phyloP scores from a whole-genome alignment of 2,329 filamentous ascomycete species.

The Furcasterigmium sp. region DNA sequence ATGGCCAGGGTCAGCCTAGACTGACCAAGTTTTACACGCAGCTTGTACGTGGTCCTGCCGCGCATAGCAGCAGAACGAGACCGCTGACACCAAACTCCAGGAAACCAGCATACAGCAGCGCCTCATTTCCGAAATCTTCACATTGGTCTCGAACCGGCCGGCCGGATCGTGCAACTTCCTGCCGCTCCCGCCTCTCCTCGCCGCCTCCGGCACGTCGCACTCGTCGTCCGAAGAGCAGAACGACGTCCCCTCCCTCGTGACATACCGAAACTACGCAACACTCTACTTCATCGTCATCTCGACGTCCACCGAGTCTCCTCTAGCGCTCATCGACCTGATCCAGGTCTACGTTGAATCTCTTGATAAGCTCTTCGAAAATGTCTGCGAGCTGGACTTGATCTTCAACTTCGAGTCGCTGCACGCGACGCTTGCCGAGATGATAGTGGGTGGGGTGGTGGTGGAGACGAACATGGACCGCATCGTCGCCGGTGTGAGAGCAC shows the following conservation, averaged over 20 bases:
- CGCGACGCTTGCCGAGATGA: conserved; percentile 86
- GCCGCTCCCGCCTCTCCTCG: conserved; percentile 64
- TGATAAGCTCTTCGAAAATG: conserved; percentile 94
- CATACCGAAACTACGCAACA: conserved; percentile 96
- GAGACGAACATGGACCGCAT: conserved; percentile 89
- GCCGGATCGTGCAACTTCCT: conserved; percentile 96
- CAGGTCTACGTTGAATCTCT: conserved; percentile 97
- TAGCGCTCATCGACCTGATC: conserved; percentile 92
- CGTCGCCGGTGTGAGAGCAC: conserved; percentile 73
- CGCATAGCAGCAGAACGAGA: background rate
- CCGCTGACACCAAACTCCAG: too few relatives aligned
- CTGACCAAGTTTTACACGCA: conserved; percentile 99
- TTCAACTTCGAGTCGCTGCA: conserved; percentile 99
- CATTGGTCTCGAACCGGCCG: conserved; percentile 86
- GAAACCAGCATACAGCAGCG: conserved; percentile 97
- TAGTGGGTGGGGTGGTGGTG: conserved; percentile 89
- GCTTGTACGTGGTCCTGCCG: conserved; percentile 52
- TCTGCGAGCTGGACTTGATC: conserved; percentile 96
- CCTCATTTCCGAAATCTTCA: conserved; percentile 95
- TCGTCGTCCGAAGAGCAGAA: conserved; percentile 67
- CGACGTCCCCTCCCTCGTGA: conserved; percentile 90
- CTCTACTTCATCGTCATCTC: conserved; percentile 98
- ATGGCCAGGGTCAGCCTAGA: conserved; percentile 93
- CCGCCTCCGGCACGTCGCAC: conserved; percentile 56
- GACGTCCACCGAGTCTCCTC: conserved; percentile 90